Evolutionary conservation across 208 protist genomes (phyloP), one percentile per base, ranked within the genome.

Genomic region (Sergeia podlipaevii): DNA sequence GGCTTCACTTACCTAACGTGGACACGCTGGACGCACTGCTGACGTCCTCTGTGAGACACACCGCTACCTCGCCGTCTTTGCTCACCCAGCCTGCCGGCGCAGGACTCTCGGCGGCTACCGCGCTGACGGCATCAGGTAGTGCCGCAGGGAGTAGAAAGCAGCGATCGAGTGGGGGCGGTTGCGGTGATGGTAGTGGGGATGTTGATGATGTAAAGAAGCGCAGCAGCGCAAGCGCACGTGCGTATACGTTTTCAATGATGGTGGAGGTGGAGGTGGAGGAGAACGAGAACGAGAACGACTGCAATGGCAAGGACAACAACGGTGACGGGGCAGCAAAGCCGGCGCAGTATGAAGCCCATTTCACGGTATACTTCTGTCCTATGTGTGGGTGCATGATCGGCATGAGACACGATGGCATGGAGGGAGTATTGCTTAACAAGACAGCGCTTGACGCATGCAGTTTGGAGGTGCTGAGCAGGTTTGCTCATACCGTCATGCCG

Each of bases 1-100:
- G 85, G 81, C 52, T 93, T 46, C 85, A 93, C 50, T 56, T 93
- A 17, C 85, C 85, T 1, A 59, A 77, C 46, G 42, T 76, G 23
- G 28, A 60, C 4, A 36, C 27, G 7, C 28, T 79, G 20, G 6
- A 18, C 8, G 42, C 50, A 1, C 21, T 79, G 30, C 51, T 73
- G 39, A 59, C 34, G 21, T 11, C 6, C 15, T 42, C 21, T 3
- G 6, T 34, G 37, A 7, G 30, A 26, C 3, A 24, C 34, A 38
- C 34, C n/a, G n/a, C n/a, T n/a, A n/a, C n/a, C n/a, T n/a, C n/a
- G n/a, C n/a, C n/a, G n/a, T n/a, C n/a, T n/a, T n/a, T n/a, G n/a
- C n/a, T n/a, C n/a, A n/a, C n/a, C n/a, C n/a, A n/a, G n/a, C 27
- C 44, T 15, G 3, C 7, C 3, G 32, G 36, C 38, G 34, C 54